Evolutionary conservation across 1,284 basidiomycete genomes (phyloP).

Genomic region (Cerioporus squamosus): DNA sequence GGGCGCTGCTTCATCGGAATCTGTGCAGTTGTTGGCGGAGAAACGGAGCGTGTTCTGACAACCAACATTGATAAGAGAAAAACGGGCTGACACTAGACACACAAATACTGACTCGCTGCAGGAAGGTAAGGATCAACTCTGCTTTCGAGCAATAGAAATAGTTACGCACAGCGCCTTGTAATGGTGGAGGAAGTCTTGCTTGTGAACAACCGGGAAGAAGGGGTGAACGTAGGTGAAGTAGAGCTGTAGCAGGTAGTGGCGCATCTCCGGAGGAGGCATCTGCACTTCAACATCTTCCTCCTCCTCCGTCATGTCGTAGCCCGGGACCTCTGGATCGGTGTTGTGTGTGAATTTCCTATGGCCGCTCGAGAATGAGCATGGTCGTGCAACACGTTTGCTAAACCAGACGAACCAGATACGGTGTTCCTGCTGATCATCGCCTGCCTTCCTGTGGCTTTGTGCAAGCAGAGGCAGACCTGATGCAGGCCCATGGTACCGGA

Average conservation of each 20-base stretch:
- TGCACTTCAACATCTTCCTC: conserved; percentile 51
- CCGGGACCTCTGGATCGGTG: conserved; percentile 64
- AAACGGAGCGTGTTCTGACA: neutral
- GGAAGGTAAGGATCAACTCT: neutral
- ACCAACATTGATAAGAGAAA: neutral
- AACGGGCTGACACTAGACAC: neutral
- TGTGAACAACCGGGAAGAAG: conserved; percentile 76
- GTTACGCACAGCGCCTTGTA: conserved; percentile 60
- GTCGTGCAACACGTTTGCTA: too few relatives aligned
- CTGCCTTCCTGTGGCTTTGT: conserved; percentile 63
- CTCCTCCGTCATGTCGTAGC: conserved; percentile 5
- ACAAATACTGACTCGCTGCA: conserved; percentile 5
- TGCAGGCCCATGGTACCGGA: conserved; percentile 76
- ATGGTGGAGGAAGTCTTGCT: conserved; percentile 67
- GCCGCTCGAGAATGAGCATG: too few relatives aligned
- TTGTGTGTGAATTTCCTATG: conserved; percentile 56
- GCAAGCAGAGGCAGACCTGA: conserved; percentile 80
- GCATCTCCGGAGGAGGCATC: conserved; percentile 61
- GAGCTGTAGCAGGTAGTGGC: conserved; percentile 70
- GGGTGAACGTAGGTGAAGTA: conserved; percentile 87
- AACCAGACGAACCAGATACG: conserved; percentile 67
- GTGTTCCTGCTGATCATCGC: conserved; percentile 58
- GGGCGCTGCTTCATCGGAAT: conserved; percentile 38
- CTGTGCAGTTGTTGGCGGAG: neutral
- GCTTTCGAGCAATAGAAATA: neutral